Base-by-base conservation (phyloP, 2,329 filamentous ascomycete genomes). In the Penicillium sp. region DNA sequence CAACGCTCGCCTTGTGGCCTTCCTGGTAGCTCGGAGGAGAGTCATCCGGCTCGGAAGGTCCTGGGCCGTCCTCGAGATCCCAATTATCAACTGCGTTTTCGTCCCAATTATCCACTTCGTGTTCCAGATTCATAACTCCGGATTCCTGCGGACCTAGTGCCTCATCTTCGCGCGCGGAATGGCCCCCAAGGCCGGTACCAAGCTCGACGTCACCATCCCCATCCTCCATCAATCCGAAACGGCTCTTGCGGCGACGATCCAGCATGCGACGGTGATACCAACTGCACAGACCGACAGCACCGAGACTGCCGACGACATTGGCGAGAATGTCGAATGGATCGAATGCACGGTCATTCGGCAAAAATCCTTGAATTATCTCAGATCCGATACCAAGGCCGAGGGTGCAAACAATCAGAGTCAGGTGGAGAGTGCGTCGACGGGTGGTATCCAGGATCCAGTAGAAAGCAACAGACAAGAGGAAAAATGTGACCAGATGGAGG, bases 181-280 rank as follows among this genome's bases (percentile, higher is more conserved):
- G 77, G 57, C 86, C 84, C 6, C 54, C 56, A 6, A 59, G 44
- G 0, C 54, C 59, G 23, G 64, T 54, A 1, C 89, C 90, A 6
- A 96, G 81, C 74, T 96, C 92, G 13, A 96, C 73, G 69, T 96
- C 89, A 13, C 70, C 73, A 1, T 64, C 74, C 39, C 67, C 66
- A 16, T 70, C 72, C 6, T 71, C 70, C 28, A 88, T 82, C 6
- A 95, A 81, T 48, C 95, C 95, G 47, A 83, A 83, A 66, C 88
- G 88, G 50, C 84, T 84, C 65, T 84, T 79, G 54, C 92, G 82
- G 69, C 88, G 89, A 57, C 94, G 82, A 72, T 97, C 93, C 36
- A 97, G 78, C 91, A 97, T 97, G 53, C 94, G 87, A 68, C 89
- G 88, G 74, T 99, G 94, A 70, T 99, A 99, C 88, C 89, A 93